Evolutionary conservation across 2,329 filamentous ascomycete species (phyloP).

Genomic region (Botryotinia convoluta): DNA sequence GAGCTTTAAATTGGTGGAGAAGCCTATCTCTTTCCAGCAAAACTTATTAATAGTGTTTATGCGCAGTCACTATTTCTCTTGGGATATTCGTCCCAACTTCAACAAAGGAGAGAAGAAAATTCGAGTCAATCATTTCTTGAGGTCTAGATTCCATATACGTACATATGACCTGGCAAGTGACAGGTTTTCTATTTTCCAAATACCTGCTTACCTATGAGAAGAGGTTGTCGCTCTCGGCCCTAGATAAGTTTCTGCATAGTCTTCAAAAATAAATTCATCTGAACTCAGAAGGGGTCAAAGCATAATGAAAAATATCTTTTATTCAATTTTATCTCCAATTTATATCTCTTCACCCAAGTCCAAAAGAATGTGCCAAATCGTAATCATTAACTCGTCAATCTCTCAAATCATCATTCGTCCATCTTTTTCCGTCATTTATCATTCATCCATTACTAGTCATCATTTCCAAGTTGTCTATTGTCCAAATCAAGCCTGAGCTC

Average conservation of each 20-base stretch:
- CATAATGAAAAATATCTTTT: neutral
- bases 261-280: neutral
- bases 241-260: neutral
- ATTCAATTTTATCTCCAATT: neutral
- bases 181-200: neutral
- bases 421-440: neutral
- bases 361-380: conserved; percentile 11
- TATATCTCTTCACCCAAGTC: neutral
- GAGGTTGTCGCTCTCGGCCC: neutral
- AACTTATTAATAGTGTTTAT: neutral
- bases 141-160: neutral
- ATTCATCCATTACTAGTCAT: neutral
- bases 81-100: neutral
- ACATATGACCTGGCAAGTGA: neutral
- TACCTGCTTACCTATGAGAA: neutral
- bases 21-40: neutral
- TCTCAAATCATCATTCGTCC: neutral
- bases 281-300: neutral
- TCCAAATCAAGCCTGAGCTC: neutral
- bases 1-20: neutral
- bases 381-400: neutral
- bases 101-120: neutral
- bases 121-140: neutral
- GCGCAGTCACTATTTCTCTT: neutral
- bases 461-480: neutral